Base-by-base conservation (phyloP, 1,139 yeast genomes). In the Candida neerlandica region DNA sequence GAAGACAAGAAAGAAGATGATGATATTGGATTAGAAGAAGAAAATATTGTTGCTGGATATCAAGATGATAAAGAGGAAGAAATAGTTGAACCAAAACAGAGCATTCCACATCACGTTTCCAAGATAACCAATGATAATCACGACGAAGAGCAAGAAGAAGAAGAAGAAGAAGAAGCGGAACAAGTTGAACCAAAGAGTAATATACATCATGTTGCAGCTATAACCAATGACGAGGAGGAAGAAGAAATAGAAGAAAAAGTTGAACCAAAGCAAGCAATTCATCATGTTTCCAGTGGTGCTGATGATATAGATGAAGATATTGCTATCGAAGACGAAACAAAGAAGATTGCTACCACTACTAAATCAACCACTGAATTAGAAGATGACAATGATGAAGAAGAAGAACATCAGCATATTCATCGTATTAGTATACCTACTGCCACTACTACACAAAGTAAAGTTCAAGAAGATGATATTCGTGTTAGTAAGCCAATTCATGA, bases 331-430 rank as follows among this genome's bases (percentile, higher is more conserved):
- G n/a, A 11, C 5, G 30, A n/a, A n/a, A 9, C 21, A 21, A 6
- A 5, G 21, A 21, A 37, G 11, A 21, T 11, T 15, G 26, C 5
- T 3, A 29, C 35, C 4, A 40, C 26, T 19, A 11, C 7, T 9
- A 12, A 38, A 11, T 26, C 27, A 18, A 16, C 39, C 10, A 35
- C 10, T 10, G 41, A 11, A 9, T 23, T 19, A 27, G 41, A 43
- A 21, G 32, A 30, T 15, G 43, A 35, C 7, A 19, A 21, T 14
- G 49, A 37, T 30, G 37, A 16, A 10, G 44, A 47, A 19, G 43
- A 44, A 37, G 32, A 19, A 21, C 14, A 14, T 12, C 43, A 37
- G 27, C 30, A 33, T 6, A 23, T 32, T 16, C 40, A 34, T 23
- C 45, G 40, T 21, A 11, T 42, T 42, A 30, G 26, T 10, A 21